phyloP scores from a whole-genome alignment of 306 rosid genomes.

The Gastrolobium villosum region DNA sequence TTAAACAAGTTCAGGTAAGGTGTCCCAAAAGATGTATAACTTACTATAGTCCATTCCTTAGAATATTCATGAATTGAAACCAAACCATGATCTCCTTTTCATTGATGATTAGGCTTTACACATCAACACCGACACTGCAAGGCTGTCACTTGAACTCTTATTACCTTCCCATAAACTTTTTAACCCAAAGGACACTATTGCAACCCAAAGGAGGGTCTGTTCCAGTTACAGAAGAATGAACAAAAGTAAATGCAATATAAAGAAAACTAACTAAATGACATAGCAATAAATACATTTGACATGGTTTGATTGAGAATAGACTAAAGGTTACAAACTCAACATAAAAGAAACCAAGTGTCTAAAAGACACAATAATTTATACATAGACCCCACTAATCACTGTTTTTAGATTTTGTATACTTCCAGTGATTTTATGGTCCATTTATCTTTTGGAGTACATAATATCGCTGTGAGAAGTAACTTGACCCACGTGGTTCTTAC shows the following conservation, averaged over 20 bases:
- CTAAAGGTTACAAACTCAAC: too few relatives aligned
- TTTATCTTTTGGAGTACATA: constrained; percentile 32
- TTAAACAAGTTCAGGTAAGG: constrained; percentile 33
- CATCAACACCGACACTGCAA: constrained; percentile 61
- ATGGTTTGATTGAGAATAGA: too few relatives aligned
- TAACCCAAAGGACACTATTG: constrained; percentile 46
- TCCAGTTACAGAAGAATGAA: too few relatives aligned
- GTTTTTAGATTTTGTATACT: constrained; percentile 34
- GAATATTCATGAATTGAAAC: constrained; percentile 49
- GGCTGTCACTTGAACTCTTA: constrained; percentile 58
- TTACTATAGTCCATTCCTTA: constrained; percentile 27
- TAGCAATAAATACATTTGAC: too few relatives aligned
- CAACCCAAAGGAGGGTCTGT: too few relatives aligned
- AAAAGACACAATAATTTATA: constrained; percentile 50
- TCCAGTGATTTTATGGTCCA: constrained; percentile 41
- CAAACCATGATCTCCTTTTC: constrained; percentile 51
- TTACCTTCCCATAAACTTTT: constrained; percentile 55
- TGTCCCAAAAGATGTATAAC: constrained; percentile 47
- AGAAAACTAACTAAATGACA: too few relatives aligned
- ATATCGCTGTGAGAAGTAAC: constrained; percentile 24
- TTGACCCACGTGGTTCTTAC: constrained; percentile 43
- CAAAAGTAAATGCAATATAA: too few relatives aligned
- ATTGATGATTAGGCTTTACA: constrained; percentile 54
- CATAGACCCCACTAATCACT: constrained; percentile 57
- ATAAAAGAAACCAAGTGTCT: too few relatives aligned